A percentile compares a stretch with the other conserved stretches of the same genome.
These are phyloP conservation scores for Spiraea crenata DNA, from an alignment of 331 rosid genomes.

Conservation along the genomic window DNA sequence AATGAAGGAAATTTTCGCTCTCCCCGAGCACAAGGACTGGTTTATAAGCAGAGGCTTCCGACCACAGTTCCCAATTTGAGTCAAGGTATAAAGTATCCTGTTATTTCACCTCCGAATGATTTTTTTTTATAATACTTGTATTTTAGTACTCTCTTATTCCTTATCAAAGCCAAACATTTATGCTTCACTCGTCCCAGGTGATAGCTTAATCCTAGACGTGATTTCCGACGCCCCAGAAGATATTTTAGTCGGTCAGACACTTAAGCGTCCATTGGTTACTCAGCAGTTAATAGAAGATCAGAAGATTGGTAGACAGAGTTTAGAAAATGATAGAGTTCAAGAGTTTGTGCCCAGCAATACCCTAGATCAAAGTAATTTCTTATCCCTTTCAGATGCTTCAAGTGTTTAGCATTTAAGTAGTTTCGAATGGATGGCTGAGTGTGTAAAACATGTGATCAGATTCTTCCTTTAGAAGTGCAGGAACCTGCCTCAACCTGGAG, in stretches of 20 bases:
- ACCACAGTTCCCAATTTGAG: slow-evolving; percentile 32
- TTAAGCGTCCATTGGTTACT: slow-evolving; percentile 43
- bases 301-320: slow-evolving; percentile 31
- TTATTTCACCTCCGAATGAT: not conserved
- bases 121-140: not conserved
- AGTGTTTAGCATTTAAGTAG: slow-evolving; percentile 12
- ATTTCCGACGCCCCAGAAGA: slow-evolving; percentile 49
- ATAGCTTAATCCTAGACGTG: slow-evolving; percentile 55
- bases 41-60: slow-evolving; percentile 69
- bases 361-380: slow-evolving; percentile 73
- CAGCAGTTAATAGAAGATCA: slow-evolving; percentile 47
- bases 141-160: slow-evolving; percentile 2
- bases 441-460: slow-evolving; percentile 54
- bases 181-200: slow-evolving; percentile 46
- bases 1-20: slow-evolving; percentile 66
- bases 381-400: slow-evolving; percentile 26
- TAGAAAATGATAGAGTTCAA: slow-evolving; percentile 40
- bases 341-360: slow-evolving; percentile 37
- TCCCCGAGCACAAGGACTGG: slow-evolving; percentile 50
- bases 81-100: slow-evolving; percentile 38
- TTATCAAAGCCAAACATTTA: not conserved
- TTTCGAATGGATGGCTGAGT: slow-evolving; percentile 20
- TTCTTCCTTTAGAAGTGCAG: slow-evolving; percentile 85
- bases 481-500: slow-evolving; percentile 89
- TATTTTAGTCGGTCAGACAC: slow-evolving; percentile 57